phyloP scores from a whole-genome alignment of 2,329 filamentous ascomycete species.

The Phialophora macrospora region DNA sequence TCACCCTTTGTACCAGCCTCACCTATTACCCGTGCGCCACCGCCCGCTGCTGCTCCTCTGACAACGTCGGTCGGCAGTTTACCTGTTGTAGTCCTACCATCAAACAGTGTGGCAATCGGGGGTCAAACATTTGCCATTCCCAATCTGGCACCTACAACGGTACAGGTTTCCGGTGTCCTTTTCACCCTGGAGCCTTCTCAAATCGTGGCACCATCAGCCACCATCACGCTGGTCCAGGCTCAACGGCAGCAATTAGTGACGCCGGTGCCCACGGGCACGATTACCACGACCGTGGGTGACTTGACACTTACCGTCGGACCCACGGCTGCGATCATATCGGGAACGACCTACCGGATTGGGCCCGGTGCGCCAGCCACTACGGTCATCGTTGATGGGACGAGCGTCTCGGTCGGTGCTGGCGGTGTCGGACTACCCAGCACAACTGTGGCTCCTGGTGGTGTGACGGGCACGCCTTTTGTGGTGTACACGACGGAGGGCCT shows the following conservation, averaged over 20 bases:
- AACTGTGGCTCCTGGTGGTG: constrained; percentile 34
- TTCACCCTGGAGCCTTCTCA: constrained; percentile 34
- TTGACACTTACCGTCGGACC: constrained; percentile 38
- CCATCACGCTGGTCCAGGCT: constrained; percentile 30
- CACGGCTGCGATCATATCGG: constrained; percentile 40
- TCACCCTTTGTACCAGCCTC: constrained; percentile 31
- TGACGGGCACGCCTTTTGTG: constrained; percentile 21
- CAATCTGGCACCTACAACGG: constrained; percentile 23
- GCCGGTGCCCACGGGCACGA: constrained; percentile 21
- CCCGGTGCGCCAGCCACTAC: constrained; percentile 35
- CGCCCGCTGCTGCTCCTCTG: constrained; percentile 12
- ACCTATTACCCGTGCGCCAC: constrained; percentile 3
- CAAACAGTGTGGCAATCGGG: constrained; percentile 36
- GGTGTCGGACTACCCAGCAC: constrained; percentile 39
- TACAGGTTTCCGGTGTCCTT: constrained; percentile 31
- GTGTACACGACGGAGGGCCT: constrained; percentile 35
- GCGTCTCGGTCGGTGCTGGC: constrained; percentile 37
- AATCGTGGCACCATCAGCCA: constrained; percentile 33
- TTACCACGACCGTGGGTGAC: constrained; percentile 28
- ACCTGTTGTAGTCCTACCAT: constrained; percentile 33
- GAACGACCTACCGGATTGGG: constrained; percentile 40
- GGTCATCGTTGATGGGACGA: constrained; percentile 37
- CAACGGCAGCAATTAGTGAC: constrained; percentile 4
- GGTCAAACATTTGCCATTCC: constrained; percentile 34
- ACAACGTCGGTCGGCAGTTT: constrained; percentile 34